Base-by-base conservation (phyloP, 148 eudicot genomes). In the Persicaria maculosa region DNA sequence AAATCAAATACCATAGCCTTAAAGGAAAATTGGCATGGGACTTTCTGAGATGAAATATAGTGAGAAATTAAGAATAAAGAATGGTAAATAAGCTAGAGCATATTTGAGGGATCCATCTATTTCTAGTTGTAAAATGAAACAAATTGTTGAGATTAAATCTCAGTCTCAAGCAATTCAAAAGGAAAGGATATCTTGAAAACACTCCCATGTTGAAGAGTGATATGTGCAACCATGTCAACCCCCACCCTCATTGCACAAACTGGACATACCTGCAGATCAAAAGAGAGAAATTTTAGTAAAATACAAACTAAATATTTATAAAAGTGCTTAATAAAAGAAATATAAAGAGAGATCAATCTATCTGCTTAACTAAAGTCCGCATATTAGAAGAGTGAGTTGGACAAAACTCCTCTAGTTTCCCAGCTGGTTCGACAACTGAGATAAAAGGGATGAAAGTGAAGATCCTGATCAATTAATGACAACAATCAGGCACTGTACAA, bases 101-200 rank as follows among this genome's bases (percentile, higher is more conserved):
- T 4, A 36, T 11, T 9, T 9, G 40, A 22, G 36, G 11, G 1
- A 58, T 58, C 22, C 31, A 59, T 11, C 65, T 20, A 59, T 59
- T 22, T 14, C 14, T 22, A 59, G 14, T 4, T 59, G 65, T 59
- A 59, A 59, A 8, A 59, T 22, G 22, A 9, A 20, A 59, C 31
- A 4, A 54, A 7, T 20, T 59, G 12, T 11, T 62, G 36, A 25
- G 31, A 25, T 11, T 25, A 62, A 61, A 62, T 62, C n/a, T 31
- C 44, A 62, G 31, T 62, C 19, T 6, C 40, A 46, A 36, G 46
- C 36, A 61, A 64, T 64, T 9, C 1, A 3, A 22, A 3, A 22
- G 47, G 44, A 86, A 89, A 95, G 99, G 97, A 95, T 95, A 95
- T 95, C 90, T 90, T 95, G 78, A 95, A 88, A 17, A 95, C 82